phyloP scores from a whole-genome alignment of 495 filamentous ascomycete species.

The Pseudoneurospora amorphoporcata region DNA sequence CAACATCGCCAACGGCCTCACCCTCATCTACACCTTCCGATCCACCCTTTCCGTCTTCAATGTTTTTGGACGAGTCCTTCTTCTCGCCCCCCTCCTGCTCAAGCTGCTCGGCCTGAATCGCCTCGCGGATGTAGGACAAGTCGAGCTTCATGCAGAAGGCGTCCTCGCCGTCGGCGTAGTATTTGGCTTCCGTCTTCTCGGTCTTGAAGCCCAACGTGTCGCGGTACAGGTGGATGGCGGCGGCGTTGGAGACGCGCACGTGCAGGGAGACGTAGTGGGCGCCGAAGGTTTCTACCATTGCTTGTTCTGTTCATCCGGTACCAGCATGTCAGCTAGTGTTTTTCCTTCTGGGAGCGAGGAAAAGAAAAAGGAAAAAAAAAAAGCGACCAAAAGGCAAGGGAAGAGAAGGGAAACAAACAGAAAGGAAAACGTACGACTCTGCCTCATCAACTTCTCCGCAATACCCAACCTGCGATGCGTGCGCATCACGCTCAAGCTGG shows the following conservation, averaged over 20 bases:
- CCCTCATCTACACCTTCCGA: conserved; percentile 30
- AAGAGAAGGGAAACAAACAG: not conserved
- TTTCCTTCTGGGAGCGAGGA: not conserved
- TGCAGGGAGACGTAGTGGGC: conserved; percentile 91
- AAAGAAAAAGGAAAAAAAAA: conserved; percentile 14
- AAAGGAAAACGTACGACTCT: conserved; percentile 62
- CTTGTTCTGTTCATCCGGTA: conserved; percentile 45
- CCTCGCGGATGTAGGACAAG: conserved; percentile 49
- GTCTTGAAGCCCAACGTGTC: conserved; percentile 87
- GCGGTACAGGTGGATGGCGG: conserved; percentile 82
- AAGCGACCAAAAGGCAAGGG: not conserved
- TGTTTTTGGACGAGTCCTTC: conserved; percentile 18
- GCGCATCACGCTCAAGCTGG: conserved; percentile 87
- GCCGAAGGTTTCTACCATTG: conserved; percentile 89
- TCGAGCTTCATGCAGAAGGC: conserved; percentile 90
- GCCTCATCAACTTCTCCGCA: conserved; percentile 93
- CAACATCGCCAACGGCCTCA: conserved; percentile 35
- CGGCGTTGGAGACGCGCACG: conserved; percentile 86
- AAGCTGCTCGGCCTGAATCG: conserved; percentile 28
- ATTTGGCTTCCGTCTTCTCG: conserved; percentile 83
- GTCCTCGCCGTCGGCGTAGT: conserved; percentile 98
- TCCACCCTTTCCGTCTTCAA: conserved; percentile 2
- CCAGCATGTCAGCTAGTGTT: too few relatives aligned
- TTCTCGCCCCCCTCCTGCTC: conserved; percentile 24
- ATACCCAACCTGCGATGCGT: conserved; percentile 86